Evolutionary conservation across 2,329 filamentous ascomycete genomes (phyloP).

Genomic region (Xylaria hypoxylon): DNA sequence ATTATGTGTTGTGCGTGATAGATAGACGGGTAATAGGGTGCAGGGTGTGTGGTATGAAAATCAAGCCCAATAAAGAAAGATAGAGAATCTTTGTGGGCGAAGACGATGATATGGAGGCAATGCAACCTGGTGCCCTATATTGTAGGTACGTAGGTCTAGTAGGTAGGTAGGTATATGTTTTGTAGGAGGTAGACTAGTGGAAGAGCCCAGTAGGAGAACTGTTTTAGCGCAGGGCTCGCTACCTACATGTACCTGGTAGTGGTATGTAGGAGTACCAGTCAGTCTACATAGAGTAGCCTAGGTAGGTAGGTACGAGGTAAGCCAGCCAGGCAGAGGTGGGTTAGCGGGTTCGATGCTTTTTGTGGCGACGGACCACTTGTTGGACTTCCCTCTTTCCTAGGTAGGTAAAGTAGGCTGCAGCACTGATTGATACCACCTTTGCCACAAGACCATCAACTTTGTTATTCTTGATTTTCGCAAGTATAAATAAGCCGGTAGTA

Average conservation of each 20-base stretch:
- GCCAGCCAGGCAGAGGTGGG: background rate
- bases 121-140: constrained; percentile 15
- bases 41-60: constrained; percentile 16
- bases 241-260: background rate
- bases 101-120: constrained; percentile 5
- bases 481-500: background rate
- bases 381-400: background rate
- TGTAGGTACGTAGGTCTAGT: background rate
- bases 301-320: background rate
- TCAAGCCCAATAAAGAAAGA: constrained; percentile 19
- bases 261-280: background rate
- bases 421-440: background rate
- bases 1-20: constrained; percentile 32
- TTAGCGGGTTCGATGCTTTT: constrained; percentile 10
- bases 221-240: background rate
- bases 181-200: background rate
- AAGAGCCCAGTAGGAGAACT: background rate
- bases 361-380: background rate
- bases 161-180: background rate
- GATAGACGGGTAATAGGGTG: constrained; percentile 23
- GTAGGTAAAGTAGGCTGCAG: constrained; percentile 6
- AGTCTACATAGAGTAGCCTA: background rate
- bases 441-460: background rate
- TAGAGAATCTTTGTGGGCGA: constrained; percentile 28
- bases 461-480: background rate